Evolutionary conservation across 2,329 filamentous ascomycete genomes (phyloP).

Genomic region (Aspergillus sergii): DNA sequence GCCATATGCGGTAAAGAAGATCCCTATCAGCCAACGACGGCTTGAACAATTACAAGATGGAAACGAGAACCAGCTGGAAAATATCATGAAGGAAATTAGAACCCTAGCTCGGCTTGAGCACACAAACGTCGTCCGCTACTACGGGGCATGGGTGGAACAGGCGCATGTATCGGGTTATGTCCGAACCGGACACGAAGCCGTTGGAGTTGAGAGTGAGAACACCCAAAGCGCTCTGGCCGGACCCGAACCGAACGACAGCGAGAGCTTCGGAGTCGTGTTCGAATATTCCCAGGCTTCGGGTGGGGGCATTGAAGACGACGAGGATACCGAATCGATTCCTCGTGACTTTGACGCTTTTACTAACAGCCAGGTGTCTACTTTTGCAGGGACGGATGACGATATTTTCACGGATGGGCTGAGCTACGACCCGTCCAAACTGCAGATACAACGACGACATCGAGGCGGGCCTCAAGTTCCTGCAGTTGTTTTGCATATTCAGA

Average conservation of each 20-base stretch:
- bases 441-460: constrained; percentile 28
- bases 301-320: constrained; percentile 45
- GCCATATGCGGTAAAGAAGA: constrained; percentile 68
- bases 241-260: constrained; percentile 25
- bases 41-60: constrained; percentile 56
- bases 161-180: constrained; percentile 28
- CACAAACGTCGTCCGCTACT: constrained; percentile 68
- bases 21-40: constrained; percentile 57
- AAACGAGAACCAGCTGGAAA: constrained; percentile 57
- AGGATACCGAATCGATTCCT: constrained; percentile 54
- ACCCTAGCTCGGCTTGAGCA: constrained; percentile 66
- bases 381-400: constrained; percentile 38
- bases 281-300: constrained; percentile 39
- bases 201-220: constrained; percentile 16
- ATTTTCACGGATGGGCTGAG: constrained; percentile 47
- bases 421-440: constrained; percentile 36
- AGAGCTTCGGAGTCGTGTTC: constrained; percentile 45
- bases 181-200: constrained; percentile 9
- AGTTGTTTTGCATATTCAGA: constrained; percentile 66
- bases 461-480: constrained; percentile 33
- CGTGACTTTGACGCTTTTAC: constrained; percentile 40
- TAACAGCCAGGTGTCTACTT: constrained; percentile 37
- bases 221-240: constrained; percentile 19
- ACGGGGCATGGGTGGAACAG: constrained; percentile 65
- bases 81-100: constrained; percentile 62